These are phyloP conservation scores for Ceratocystis harringtonii DNA, from an alignment of 2,329 filamentous ascomycete genomes.

Conservation along the genomic window DNA sequence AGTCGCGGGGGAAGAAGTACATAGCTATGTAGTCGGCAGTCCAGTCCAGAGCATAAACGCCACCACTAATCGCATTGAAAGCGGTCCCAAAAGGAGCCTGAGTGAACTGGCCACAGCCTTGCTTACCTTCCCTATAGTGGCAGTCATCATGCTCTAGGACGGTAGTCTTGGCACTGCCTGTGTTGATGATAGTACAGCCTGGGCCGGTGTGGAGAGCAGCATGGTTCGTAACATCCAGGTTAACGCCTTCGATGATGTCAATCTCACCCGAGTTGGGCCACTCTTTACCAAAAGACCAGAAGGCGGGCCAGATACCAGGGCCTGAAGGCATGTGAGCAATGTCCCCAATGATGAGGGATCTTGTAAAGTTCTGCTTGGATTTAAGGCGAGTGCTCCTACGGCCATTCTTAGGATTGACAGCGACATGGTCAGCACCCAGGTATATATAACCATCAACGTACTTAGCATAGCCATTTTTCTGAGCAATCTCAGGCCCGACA, in stretches of 20 bases:
- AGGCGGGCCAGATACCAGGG: constrained; percentile 59
- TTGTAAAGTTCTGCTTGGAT: constrained; percentile 50
- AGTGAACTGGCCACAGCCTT: constrained; percentile 45
- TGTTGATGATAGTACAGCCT: constrained; percentile 43
- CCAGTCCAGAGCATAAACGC: constrained; percentile 66
- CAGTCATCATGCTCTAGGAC: constrained; percentile 40
- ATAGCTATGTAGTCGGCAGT: constrained; percentile 54
- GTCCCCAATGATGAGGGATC: constrained; percentile 58
- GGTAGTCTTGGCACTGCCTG: constrained; percentile 33
- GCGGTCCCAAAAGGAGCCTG: constrained; percentile 45
- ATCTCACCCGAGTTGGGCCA: constrained; percentile 63
- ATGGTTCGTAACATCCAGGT: constrained; percentile 41
- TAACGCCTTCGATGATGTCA: constrained; percentile 68
- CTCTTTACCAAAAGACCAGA: constrained; percentile 50
- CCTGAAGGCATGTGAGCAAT: constrained; percentile 62
- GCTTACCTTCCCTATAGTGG: constrained; percentile 35
- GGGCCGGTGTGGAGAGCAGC: constrained; percentile 53
- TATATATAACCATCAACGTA: constrained; percentile 42
- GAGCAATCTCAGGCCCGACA: constrained; percentile 42
- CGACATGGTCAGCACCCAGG: constrained; percentile 53
- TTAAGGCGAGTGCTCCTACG: constrained; percentile 56
- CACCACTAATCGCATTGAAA: constrained; percentile 56
- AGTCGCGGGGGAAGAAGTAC: constrained; percentile 63
- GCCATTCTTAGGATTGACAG: constrained; percentile 39
- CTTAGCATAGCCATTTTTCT: constrained; percentile 41